These are phyloP conservation scores for Syncephalastrum contaminatum DNA, from an alignment of 371 early-diverging fungal genomes.

Conservation along the genomic window DNA sequence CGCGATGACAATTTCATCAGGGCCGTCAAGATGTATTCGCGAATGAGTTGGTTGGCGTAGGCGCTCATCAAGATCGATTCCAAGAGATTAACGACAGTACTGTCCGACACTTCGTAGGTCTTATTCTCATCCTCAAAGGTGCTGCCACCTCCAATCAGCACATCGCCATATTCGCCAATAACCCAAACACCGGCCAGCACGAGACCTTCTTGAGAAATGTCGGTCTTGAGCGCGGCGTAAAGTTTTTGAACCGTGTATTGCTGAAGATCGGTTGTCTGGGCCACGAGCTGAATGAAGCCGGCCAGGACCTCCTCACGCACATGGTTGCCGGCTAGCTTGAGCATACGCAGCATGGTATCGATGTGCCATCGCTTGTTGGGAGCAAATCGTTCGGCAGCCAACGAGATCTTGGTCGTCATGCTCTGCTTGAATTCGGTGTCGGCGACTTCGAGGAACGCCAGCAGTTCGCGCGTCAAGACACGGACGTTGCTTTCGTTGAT, in stretches of 20 bases:
- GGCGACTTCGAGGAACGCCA: conserved; percentile 89
- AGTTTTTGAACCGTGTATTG: conserved; percentile 87
- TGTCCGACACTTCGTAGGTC: conserved; percentile 68
- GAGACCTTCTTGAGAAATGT: conserved; percentile 84
- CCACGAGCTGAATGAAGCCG: conserved; percentile 67
- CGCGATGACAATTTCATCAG: conserved; percentile 87
- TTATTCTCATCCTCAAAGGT: conserved; percentile 70
- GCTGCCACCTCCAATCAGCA: conserved; percentile 64
- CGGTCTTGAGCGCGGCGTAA: conserved; percentile 77
- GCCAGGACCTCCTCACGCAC: conserved; percentile 75
- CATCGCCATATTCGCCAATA: conserved; percentile 95
- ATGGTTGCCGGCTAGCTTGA: conserved; percentile 77
- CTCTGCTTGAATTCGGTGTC: conserved; percentile 89
- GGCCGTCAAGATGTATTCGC: conserved; percentile 84
- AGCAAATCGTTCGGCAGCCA: conserved; percentile 85
- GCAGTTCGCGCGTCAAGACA: conserved; percentile 89
- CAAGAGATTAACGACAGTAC: conserved; percentile 72
- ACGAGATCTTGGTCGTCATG: conserved; percentile 87
- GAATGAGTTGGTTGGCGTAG: conserved; percentile 73
- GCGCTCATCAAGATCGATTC: conserved; percentile 76
- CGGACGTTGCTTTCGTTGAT: conserved; percentile 92
- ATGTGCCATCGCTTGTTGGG: conserved; percentile 95
- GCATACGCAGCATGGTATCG: conserved; percentile 89
- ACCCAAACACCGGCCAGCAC: conserved; percentile 93
- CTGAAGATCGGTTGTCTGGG: conserved; percentile 77